phyloP scores from a whole-genome alignment of 2,329 filamentous ascomycete species.

The Penicillium sp. region DNA sequence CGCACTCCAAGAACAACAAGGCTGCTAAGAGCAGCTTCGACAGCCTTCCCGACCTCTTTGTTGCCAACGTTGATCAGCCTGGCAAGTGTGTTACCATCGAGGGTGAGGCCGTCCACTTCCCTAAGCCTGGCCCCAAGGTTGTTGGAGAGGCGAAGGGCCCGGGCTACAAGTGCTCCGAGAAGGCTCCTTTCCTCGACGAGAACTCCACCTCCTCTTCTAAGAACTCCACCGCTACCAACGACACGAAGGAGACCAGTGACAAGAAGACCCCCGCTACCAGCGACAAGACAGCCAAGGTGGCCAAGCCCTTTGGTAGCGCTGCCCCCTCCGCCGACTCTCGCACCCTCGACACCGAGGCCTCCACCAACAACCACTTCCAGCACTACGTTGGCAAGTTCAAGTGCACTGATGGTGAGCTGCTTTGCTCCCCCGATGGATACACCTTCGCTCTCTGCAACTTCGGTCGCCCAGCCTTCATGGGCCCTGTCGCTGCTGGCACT shows the following conservation, averaged over 20 bases:
- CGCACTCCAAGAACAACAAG: slow-evolving; percentile 13
- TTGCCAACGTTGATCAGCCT: slow-evolving; percentile 65
- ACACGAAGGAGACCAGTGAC: slow-evolving; percentile 17
- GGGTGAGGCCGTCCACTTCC: slow-evolving; percentile 63
- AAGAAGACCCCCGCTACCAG: slow-evolving; percentile 3
- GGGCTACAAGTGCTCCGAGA: slow-evolving; percentile 37
- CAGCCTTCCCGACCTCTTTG: slow-evolving; percentile 67
- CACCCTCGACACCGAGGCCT: slow-evolving; percentile 11
- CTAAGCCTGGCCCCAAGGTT: slow-evolving; percentile 63
- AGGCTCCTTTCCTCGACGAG: slow-evolving; percentile 33
- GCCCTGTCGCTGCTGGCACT: slow-evolving; percentile 40
- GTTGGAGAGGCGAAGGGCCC: slow-evolving; percentile 35
- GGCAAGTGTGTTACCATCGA: slow-evolving; percentile 59
- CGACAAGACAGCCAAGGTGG: slow-evolving; percentile 17
- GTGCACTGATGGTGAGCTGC: slow-evolving; percentile 33
- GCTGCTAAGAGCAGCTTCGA: slow-evolving; percentile 45
- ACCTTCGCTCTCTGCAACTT: slow-evolving; percentile 39
- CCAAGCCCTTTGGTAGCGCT: slow-evolving; percentile 12
- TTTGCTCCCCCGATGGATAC: slow-evolving; percentile 34
- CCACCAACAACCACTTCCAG: slow-evolving; percentile 20
- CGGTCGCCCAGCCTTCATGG: slow-evolving; percentile 38
- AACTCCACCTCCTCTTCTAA: slow-evolving; percentile 6
- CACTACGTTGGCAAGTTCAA: slow-evolving; percentile 14
- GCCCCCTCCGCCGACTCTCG: slow-evolving; percentile 14
- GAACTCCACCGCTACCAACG: background rate